Conservation (phyloP, 1,284 basidiomycete genomes). For the Ustilago xerochloae region DNA sequence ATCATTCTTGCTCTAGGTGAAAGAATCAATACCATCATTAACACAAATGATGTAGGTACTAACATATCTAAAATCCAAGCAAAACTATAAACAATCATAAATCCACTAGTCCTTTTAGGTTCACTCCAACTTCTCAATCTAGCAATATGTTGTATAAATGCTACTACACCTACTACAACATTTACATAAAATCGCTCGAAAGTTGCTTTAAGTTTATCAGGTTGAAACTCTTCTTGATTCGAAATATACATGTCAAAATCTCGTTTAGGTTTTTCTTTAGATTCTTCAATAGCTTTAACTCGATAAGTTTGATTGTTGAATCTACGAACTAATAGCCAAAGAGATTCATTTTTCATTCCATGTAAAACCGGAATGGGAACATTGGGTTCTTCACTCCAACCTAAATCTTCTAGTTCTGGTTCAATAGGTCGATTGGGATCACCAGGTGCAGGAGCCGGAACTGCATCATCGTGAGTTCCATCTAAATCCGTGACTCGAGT, state of each 20-base stretch:
- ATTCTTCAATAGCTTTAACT: conserved; percentile 66
- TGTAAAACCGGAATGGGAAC: conserved; percentile 59
- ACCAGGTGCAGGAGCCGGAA: conserved; percentile 42
- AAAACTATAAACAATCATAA: conserved; percentile 57
- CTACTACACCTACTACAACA: conserved; percentile 71
- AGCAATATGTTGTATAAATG: conserved; percentile 71
- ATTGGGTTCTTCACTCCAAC: conserved; percentile 58
- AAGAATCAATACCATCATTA: conserved; percentile 70
- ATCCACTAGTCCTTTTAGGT: conserved; percentile 70
- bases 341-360: conserved; percentile 70
- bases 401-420: conserved; percentile 55
- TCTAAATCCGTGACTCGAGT: conserved; percentile 28
- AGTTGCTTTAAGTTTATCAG: conserved; percentile 72
- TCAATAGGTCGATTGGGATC: conserved; percentile 51
- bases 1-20: conserved; percentile 70
- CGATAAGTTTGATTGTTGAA: conserved; percentile 71
- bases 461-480: conserved; percentile 30
- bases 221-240: conserved; percentile 71
- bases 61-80: conserved; percentile 42
- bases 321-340: conserved; percentile 70
- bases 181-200: conserved; percentile 73
- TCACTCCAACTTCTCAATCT: conserved; percentile 73
- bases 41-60: conserved; percentile 59
- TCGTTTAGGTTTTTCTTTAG: conserved; percentile 31
- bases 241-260: conserved; percentile 71